Conservation (phyloP, 2,329 filamentous ascomycete species). For the Lachnellula suecica region DNA sequence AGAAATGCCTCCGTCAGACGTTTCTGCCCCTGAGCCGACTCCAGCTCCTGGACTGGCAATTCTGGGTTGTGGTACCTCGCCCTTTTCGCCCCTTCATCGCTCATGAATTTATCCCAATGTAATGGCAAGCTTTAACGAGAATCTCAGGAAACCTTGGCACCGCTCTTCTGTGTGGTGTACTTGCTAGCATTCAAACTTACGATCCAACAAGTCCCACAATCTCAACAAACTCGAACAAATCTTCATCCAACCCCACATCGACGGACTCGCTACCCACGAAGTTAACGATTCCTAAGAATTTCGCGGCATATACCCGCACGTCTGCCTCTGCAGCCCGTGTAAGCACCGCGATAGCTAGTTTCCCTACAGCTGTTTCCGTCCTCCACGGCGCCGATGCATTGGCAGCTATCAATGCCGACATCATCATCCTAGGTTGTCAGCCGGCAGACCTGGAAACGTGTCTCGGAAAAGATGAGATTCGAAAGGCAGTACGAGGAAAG, state of each 20-base stretch:
- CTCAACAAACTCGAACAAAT: background rate
- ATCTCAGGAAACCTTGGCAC: too few relatives aligned
- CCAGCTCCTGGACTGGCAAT: too few relatives aligned
- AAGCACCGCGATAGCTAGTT: slow-evolving; percentile 61
- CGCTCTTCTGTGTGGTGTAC: too few relatives aligned
- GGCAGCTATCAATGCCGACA: slow-evolving; percentile 66
- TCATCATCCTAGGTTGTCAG: slow-evolving; percentile 79
- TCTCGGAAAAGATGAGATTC: slow-evolving; percentile 66
- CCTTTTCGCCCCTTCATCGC: too few relatives aligned
- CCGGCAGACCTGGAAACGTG: slow-evolving; percentile 71
- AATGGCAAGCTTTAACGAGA: too few relatives aligned
- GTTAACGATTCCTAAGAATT: slow-evolving; percentile 69
- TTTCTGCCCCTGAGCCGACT: too few relatives aligned
- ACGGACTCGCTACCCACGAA: too few relatives aligned
- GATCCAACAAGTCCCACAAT: too few relatives aligned
- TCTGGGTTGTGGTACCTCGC: too few relatives aligned
- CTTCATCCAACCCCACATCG: background rate
- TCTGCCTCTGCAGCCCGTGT: slow-evolving; percentile 69
- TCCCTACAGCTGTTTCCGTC: slow-evolving; percentile 62
- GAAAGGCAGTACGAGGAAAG: slow-evolving; percentile 73
- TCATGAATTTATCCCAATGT: too few relatives aligned
- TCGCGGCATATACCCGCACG: slow-evolving; percentile 78
- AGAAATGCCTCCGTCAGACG: too few relatives aligned
- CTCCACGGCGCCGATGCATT: slow-evolving; percentile 71
- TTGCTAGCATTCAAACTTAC: too few relatives aligned